phyloP scores from a whole-genome alignment of 441 rosid species.

The Biscutella laevigata region DNA sequence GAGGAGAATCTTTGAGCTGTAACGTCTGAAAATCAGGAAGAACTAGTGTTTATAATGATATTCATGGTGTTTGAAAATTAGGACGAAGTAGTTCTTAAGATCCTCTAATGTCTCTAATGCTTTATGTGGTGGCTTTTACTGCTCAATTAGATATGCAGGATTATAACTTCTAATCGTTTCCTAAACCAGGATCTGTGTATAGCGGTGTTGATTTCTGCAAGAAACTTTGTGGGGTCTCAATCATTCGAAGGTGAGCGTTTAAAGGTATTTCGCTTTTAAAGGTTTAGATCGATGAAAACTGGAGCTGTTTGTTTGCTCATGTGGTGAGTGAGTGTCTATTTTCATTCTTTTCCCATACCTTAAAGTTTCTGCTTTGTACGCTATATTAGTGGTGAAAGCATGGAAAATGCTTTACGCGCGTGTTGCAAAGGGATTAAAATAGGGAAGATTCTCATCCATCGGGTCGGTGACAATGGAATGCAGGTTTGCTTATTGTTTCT shows the following conservation, averaged over 20 bases:
- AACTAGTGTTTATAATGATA: no score
- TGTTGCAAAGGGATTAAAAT: constrained; percentile 96
- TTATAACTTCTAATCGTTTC: constrained; percentile 9
- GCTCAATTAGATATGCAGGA: background rate
- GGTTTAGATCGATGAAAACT: constrained; percentile 3
- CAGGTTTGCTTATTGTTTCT: constrained; percentile 41
- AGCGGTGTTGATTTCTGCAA: constrained; percentile 96
- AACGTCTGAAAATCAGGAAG: no score
- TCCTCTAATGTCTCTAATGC: background rate
- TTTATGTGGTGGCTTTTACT: background rate
- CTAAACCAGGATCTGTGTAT: constrained; percentile 60
- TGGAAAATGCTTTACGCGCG: constrained; percentile 96
- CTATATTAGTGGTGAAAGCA: constrained; percentile 80
- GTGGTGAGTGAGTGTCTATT: constrained; percentile 1
- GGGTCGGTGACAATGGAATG: constrained; percentile 91
- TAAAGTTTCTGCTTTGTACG: background rate
- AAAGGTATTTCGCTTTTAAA: constrained; percentile 26
- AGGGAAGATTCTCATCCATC: constrained; percentile 89
- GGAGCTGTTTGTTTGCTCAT: constrained; percentile 9
- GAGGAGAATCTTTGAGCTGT: constrained; percentile 7
- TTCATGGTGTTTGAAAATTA: constrained; percentile 1
- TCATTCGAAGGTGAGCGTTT: constrained; percentile 80
- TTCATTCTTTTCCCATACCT: background rate
- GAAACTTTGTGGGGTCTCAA: constrained; percentile 92
- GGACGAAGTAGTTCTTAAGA: background rate